These are phyloP conservation scores for Phyllosticta paracitricarpa DNA, from an alignment of 2,329 filamentous ascomycete species.

Conservation along the genomic window DNA sequence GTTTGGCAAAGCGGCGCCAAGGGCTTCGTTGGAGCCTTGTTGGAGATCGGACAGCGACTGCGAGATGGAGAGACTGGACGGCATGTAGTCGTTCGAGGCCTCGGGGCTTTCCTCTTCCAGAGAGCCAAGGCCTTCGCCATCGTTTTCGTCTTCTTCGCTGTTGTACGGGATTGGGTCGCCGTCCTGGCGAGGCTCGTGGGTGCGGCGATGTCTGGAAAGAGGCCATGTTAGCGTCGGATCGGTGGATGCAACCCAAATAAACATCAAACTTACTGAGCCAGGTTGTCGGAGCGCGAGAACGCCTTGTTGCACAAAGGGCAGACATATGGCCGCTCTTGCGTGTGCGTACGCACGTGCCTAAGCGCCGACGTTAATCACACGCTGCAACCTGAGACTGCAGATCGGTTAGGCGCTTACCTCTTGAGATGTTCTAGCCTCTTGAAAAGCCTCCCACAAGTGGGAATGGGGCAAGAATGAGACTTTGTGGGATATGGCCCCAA, in stretches of 20 bases:
- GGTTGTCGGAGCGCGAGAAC: constrained; percentile 96
- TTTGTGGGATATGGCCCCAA: constrained; percentile 94
- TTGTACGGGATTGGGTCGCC: constrained; percentile 54
- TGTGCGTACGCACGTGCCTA: constrained; percentile 98
- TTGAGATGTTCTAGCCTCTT: constrained; percentile 99
- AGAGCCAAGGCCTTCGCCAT: constrained; percentile 74
- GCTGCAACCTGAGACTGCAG: constrained; percentile 8
- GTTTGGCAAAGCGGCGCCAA: constrained; percentile 19
- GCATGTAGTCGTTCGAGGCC: constrained; percentile 55
- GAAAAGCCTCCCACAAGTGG: constrained; percentile 91
- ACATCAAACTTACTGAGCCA: constrained; percentile 68
- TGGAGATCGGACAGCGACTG: constrained; percentile 25
- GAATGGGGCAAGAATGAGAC: constrained; percentile 98
- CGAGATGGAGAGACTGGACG: constrained; percentile 21
- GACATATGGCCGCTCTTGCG: constrained; percentile 95
- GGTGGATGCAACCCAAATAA: constrained; percentile 3
- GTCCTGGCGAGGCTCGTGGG: constrained; percentile 66
- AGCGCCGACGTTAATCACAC: constrained; percentile 22
- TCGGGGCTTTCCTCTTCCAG: constrained; percentile 72
- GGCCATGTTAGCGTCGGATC: constrained; percentile 1
- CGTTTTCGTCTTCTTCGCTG: constrained; percentile 78
- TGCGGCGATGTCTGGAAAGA: constrained; percentile 52
- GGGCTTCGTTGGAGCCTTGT: neutral
- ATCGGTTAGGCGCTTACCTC: constrained; percentile 59
- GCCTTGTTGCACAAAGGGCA: constrained; percentile 98